Evolutionary conservation across 257 asterid genomes (phyloP).

Genomic region (Nemophila menziesii): DNA sequence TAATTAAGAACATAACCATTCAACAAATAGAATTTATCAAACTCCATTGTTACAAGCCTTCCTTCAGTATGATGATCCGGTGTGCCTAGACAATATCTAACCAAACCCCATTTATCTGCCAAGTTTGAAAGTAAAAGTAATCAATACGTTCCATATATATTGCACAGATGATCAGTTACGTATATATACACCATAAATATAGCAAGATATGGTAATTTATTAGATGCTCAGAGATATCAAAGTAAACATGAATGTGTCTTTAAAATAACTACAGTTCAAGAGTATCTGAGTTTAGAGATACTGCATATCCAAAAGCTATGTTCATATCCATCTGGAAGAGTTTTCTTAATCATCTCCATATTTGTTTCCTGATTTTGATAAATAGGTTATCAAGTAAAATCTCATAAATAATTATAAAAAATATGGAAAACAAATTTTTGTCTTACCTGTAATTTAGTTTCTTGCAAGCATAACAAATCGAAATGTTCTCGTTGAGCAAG

Average conservation of each 20-base stretch:
- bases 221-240: no score
- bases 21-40: conserved; percentile 60
- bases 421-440: conserved; percentile 1
- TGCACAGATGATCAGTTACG: no score
- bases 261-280: conserved; percentile 89
- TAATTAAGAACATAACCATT: conserved; percentile 85
- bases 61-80: conserved; percentile 92
- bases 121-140: conserved; percentile 7
- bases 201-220: no score
- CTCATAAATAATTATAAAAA: background rate
- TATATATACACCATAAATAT: no score
- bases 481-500: conserved; percentile 76
- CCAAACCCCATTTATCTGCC: conserved; percentile 78
- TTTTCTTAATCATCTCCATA: conserved; percentile 53
- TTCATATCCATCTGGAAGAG: conserved; percentile 64
- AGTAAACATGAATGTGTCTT: no score
- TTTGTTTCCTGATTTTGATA: conserved; percentile 98
- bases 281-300: conserved; percentile 76
- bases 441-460: conserved; percentile 88
- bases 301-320: conserved; percentile 93
- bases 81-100: conserved; percentile 79
- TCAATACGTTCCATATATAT: no score
- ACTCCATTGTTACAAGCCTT: conserved; percentile 82
- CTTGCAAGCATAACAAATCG: conserved; percentile 90
- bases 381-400: no score